A percentile compares a stretch with the other conserved stretches of the same genome.
phyloP scores from a whole-genome alignment of 2,329 filamentous ascomycete genomes.

The Aspergillus aculeatinus region DNA sequence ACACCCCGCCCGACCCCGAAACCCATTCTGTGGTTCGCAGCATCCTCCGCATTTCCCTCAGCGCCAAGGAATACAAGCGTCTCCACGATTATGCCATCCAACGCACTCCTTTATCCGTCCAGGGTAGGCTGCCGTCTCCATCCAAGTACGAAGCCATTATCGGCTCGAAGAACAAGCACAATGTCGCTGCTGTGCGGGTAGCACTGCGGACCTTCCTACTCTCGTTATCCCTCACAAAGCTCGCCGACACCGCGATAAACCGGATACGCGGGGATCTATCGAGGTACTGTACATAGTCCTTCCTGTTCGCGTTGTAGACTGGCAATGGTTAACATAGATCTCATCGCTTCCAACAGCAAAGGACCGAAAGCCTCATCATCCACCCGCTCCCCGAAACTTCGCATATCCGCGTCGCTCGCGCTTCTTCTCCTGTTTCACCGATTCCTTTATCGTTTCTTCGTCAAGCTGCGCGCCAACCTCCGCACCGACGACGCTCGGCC shows the following conservation, averaged over 20 bases:
- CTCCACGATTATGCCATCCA: conserved; percentile 82
- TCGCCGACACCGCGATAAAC: conserved; percentile 54
- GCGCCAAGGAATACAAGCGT: conserved; percentile 79
- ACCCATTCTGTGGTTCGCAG: conserved; percentile 77
- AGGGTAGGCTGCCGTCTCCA: conserved; percentile 54
- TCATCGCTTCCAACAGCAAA: conserved; percentile 25
- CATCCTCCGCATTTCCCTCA: conserved; percentile 77
- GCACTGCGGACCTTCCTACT: conserved; percentile 69
- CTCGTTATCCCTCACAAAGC: conserved; percentile 63
- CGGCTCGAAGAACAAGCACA: conserved; percentile 62
- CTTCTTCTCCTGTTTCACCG: conserved; percentile 85
- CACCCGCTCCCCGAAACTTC: conserved; percentile 64
- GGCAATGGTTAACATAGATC: neutral
- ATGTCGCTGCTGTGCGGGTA: conserved; percentile 67
- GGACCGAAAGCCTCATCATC: conserved; percentile 43
- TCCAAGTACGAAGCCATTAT: conserved; percentile 53
- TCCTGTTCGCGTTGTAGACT: neutral
- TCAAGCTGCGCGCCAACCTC: conserved; percentile 72
- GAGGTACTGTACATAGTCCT: conserved; percentile 27
- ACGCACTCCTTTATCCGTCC: conserved; percentile 59
- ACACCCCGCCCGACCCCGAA: conserved; percentile 18
- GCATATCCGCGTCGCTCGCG: conserved; percentile 79
- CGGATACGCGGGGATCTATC: conserved; percentile 25
- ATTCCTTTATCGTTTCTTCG: conserved; percentile 85
- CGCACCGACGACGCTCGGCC: conserved; percentile 75